These are phyloP conservation scores for Penicillium cataractarum DNA, from an alignment of 495 filamentous ascomycete species.

Conservation along the genomic window DNA sequence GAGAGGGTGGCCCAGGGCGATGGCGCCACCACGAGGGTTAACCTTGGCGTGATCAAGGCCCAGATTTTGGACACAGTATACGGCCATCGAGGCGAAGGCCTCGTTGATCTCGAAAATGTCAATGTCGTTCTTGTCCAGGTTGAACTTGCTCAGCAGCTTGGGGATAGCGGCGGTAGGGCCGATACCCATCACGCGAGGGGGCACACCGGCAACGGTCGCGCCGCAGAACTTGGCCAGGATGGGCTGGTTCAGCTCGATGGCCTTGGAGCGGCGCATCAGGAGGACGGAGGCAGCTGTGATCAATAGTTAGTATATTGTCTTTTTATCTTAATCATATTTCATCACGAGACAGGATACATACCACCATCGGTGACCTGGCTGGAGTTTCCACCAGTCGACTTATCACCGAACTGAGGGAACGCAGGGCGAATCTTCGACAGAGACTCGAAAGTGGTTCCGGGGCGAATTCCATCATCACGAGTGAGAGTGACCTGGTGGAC, in stretches of 20 bases:
- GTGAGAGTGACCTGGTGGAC: slow-evolving; percentile 74
- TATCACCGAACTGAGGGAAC: slow-evolving; percentile 87
- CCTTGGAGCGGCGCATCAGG: slow-evolving; percentile 91
- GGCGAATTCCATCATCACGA: slow-evolving; percentile 85
- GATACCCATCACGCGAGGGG: slow-evolving; percentile 96
- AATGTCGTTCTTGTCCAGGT: slow-evolving; percentile 76
- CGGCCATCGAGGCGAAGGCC: slow-evolving; percentile 96
- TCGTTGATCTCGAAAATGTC: slow-evolving; percentile 96
- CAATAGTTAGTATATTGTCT: slow-evolving; percentile 14
- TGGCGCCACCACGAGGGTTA: slow-evolving; percentile 83
- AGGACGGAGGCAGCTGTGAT: slow-evolving; percentile 76
- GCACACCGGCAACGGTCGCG: slow-evolving; percentile 84
- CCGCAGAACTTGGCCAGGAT: slow-evolving; percentile 95
- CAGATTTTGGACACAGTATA: slow-evolving; percentile 83
- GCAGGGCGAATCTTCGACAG: slow-evolving; percentile 86
- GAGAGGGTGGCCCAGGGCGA: slow-evolving; percentile 81
- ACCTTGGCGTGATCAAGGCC: slow-evolving; percentile 82
- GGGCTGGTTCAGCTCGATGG: slow-evolving; percentile 84
- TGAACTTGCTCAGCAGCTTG: slow-evolving; percentile 83
- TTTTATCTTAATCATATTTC: neutral
- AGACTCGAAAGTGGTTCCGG: slow-evolving; percentile 82
- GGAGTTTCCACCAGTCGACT: slow-evolving; percentile 91
- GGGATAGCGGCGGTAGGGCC: slow-evolving; percentile 92
- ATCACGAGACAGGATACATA: slow-evolving; percentile 26
- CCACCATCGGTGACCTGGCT: slow-evolving; percentile 93